A percentile compares a stretch with the other conserved stretches of the same genome.
Evolutionary conservation across 2,329 filamentous ascomycete species (phyloP).

Genomic region (Pseudogymnoascus sp.): DNA sequence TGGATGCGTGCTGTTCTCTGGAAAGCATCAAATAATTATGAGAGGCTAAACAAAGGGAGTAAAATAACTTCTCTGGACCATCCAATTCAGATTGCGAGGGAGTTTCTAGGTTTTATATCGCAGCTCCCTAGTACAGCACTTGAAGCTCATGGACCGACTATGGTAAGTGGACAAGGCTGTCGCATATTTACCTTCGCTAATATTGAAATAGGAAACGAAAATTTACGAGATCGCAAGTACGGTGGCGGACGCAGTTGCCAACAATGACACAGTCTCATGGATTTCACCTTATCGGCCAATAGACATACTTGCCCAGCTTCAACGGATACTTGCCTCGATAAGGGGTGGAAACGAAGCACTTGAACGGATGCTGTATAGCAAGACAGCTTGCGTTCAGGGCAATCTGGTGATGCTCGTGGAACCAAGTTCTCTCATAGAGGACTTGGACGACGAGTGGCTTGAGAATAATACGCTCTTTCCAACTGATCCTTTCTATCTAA

Average conservation of each 20-base stretch:
- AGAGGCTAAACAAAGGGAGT: not conserved
- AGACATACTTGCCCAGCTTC: conserved; percentile 33
- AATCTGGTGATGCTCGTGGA: conserved; percentile 1
- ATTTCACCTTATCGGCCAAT: conserved; percentile 24
- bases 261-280: conserved; percentile 23
- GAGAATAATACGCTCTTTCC: conserved; percentile 4
- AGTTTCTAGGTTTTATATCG: conserved; percentile 37
- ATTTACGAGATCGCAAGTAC: conserved; percentile 40
- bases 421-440: conserved; percentile 10
- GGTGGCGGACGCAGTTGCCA: conserved; percentile 31
- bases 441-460: not conserved
- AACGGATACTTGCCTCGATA: conserved; percentile 34
- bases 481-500: conserved; percentile 1
- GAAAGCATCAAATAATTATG: conserved; percentile 29
- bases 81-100: conserved; percentile 38
- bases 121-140: conserved; percentile 39
- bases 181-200: not conserved
- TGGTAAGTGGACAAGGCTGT: conserved; percentile 23
- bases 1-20: conserved; percentile 61
- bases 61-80: conserved; percentile 21
- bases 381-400: conserved; percentile 15
- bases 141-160: conserved; percentile 41
- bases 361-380: conserved; percentile 28
- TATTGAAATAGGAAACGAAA: conserved; percentile 31
- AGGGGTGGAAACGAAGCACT: conserved; percentile 37